phyloP scores from a whole-genome alignment of 2,329 filamentous ascomycete genomes.

The Calonectria crousiana region DNA sequence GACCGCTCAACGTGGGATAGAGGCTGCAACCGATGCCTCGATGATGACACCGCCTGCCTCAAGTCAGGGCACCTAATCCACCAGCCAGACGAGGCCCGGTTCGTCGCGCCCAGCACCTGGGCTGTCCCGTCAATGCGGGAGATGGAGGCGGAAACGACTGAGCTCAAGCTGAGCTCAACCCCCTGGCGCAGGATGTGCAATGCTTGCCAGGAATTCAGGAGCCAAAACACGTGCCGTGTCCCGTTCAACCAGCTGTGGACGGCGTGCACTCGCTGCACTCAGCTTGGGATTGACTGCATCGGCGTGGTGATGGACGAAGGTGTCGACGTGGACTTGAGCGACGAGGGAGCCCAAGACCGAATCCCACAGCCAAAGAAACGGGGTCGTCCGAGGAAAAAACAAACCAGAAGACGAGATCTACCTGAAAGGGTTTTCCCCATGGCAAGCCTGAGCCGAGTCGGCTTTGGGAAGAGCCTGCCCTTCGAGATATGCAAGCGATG shows the following conservation, averaged over 20 bases:
- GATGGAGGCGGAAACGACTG: constrained; percentile 5
- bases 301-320: not conserved
- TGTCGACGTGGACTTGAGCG: not conserved
- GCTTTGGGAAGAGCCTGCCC: constrained; percentile 45
- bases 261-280: constrained; percentile 42
- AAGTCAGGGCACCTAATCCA: constrained; percentile 8
- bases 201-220: constrained; percentile 11
- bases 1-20: constrained; percentile 25
- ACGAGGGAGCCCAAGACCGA: not conserved
- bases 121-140: not conserved
- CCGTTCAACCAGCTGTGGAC: not conserved
- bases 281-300: constrained; percentile 48
- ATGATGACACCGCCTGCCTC: constrained; percentile 20
- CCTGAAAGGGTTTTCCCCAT: constrained; percentile 33
- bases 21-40: constrained; percentile 21
- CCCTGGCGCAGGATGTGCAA: constrained; percentile 31
- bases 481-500: constrained; percentile 45
- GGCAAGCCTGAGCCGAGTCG: constrained; percentile 47
- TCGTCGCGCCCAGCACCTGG: not conserved
- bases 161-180: not conserved
- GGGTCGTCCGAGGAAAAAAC: not conserved
- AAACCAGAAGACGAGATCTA: not conserved
- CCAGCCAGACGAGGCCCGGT: not conserved
- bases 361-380: not conserved
- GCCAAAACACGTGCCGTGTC: constrained; percentile 14